Conservation (phyloP, 805 yeast species). For the Starmera quercuum region DNA sequence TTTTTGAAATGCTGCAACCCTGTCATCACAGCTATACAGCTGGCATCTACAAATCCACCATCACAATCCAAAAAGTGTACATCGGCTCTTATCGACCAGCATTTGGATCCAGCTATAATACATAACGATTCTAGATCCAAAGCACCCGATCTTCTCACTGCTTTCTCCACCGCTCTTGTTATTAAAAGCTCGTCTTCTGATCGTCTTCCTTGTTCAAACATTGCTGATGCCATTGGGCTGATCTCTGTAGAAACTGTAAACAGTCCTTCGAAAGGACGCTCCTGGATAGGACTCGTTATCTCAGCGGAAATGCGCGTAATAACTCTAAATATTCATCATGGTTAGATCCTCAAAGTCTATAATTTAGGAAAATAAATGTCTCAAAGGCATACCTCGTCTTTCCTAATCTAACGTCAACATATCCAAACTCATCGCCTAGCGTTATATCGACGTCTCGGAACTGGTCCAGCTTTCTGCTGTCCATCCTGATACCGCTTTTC, state of each 20-base stretch:
- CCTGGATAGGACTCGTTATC: conserved; percentile 75
- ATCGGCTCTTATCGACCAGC: conserved; percentile 90
- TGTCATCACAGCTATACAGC: conserved; percentile 85
- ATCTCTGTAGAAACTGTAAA: conserved; percentile 81
- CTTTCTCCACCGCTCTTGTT: conserved; percentile 81
- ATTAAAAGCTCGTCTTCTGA: conserved; percentile 79
- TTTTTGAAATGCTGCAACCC: conserved; percentile 76
- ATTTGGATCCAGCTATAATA: conserved; percentile 82
- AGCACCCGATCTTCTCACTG: conserved; percentile 85
- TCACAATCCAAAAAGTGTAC: conserved; percentile 84
- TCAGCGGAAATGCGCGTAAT: conserved; percentile 69
- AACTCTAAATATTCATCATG: conserved; percentile 37
- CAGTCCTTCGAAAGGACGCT: conserved; percentile 89
- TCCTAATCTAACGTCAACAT: conserved; percentile 73
- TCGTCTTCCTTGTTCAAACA: conserved; percentile 63
- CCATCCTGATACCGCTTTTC: conserved; percentile 54
- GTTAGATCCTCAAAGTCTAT: too few species aligned
- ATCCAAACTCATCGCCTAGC: conserved; percentile 71
- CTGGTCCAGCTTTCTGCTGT: conserved; percentile 59
- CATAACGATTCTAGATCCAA: conserved; percentile 86
- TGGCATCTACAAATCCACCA: conserved; percentile 87
- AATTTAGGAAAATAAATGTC: too few species aligned
- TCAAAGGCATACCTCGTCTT: too few species aligned
- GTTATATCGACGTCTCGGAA: conserved; percentile 58
- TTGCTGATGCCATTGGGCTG: conserved; percentile 83